These are phyloP conservation scores for Pulveroboletus sp. DNA, from an alignment of 1,284 basidiomycete genomes.

Conservation along the genomic window DNA sequence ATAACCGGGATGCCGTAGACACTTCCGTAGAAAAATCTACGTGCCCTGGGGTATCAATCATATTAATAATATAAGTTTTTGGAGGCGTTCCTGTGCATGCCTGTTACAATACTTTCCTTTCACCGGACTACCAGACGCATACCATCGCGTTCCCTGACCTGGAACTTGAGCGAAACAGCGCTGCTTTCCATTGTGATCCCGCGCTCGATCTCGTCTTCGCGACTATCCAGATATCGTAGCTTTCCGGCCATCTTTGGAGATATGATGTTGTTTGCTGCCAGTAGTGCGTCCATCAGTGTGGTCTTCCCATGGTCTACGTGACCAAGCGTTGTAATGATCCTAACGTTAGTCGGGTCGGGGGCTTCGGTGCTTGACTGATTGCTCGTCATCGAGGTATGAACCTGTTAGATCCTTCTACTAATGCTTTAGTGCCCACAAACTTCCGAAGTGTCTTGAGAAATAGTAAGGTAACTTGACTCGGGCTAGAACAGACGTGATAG, in stretches of 20 bases:
- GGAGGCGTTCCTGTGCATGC: conserved; percentile 49
- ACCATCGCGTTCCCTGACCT: conserved; percentile 64
- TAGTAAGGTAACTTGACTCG: no score
- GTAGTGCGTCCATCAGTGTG: conserved; percentile 91
- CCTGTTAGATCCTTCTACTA: neutral
- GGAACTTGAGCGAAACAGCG: conserved; percentile 86
- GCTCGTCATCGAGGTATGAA: conserved; percentile 23
- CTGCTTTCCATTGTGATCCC: conserved; percentile 99
- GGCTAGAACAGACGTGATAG: no score
- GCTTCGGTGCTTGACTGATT: conserved; percentile 32
- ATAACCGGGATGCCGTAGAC: conserved; percentile 89
- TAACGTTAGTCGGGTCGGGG: conserved; percentile 59
- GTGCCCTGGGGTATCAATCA: conserved; percentile 99
- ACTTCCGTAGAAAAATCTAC: conserved; percentile 99
- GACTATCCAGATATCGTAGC: conserved; percentile 91
- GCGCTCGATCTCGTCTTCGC: conserved; percentile 96
- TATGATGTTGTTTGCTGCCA: conserved; percentile 98
- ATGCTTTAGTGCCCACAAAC: neutral
- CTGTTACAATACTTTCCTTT: conserved; percentile 28
- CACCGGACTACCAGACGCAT: conserved; percentile 33
- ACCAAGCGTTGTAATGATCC: conserved; percentile 79
- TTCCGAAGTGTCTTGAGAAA: no score
- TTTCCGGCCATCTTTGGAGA: conserved; percentile 94
- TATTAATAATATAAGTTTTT: conserved; percentile 81
- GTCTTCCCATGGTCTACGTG: conserved; percentile 94